Percentiles rank a stretch among this genome's conserved stretches.
phyloP scores from a whole-genome alignment of 2,329 filamentous ascomycete genomes.

The Fusarium azukiicola region DNA sequence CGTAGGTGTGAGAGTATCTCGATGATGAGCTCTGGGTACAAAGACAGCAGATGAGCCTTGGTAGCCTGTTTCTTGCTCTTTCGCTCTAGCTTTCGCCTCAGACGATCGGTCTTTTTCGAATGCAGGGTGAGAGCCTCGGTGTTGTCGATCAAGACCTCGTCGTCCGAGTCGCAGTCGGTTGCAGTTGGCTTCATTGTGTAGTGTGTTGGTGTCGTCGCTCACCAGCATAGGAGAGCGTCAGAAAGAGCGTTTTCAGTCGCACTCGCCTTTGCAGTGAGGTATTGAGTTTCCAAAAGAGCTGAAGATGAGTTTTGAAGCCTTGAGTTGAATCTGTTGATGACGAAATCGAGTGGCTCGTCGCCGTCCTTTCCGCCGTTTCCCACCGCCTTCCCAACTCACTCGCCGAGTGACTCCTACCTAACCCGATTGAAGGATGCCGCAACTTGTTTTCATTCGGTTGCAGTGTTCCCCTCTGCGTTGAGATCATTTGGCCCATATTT shows the following conservation, averaged over 20 bases:
- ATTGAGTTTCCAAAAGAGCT: neutral
- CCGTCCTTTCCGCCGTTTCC: neutral
- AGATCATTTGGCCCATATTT: no score
- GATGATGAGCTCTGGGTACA: neutral
- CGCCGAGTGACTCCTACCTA: no score
- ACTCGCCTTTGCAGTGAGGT: neutral
- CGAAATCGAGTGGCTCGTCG: neutral
- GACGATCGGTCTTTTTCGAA: neutral
- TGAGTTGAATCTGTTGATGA: constrained; percentile 1
- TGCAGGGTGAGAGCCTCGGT: constrained; percentile 3
- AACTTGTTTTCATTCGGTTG: neutral
- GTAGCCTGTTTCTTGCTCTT: neutral
- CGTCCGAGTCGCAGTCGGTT: neutral
- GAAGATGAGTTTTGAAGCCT: neutral
- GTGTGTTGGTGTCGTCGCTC: neutral
- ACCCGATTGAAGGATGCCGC: neutral
- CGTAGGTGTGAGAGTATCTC: neutral
- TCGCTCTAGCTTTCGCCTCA: neutral
- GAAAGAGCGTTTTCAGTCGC: neutral
- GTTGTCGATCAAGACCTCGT: neutral
- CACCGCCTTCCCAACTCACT: neutral
- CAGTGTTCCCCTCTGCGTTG: no score
- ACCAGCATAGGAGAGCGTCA: neutral
- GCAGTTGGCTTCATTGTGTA: neutral
- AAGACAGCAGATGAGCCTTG: neutral